A percentile compares a stretch with the other conserved stretches of the same genome.
Evolutionary conservation across 2,329 filamentous ascomycete genomes (phyloP).

Genomic region (Cercospora brassicicola): DNA sequence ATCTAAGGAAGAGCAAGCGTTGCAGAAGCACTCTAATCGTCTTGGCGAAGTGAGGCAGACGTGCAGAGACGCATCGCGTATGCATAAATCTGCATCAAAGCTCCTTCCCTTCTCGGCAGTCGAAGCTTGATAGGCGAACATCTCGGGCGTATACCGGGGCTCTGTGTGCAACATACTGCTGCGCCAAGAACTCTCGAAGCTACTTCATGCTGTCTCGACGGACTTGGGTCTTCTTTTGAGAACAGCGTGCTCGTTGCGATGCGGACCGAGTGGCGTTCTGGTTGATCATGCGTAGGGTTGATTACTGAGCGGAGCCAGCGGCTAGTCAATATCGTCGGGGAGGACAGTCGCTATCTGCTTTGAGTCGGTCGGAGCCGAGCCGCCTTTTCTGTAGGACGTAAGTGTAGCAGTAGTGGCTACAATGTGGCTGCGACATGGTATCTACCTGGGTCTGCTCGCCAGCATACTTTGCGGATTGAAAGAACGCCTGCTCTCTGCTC

Average conservation of each 20-base stretch:
- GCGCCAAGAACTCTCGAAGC: background rate
- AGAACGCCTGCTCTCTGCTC: background rate
- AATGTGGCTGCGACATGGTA: background rate
- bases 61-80: background rate
- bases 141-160: background rate
- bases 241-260: background rate
- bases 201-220: background rate
- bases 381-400: no score
- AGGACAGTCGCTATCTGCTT: background rate
- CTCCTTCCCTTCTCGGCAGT: conserved; percentile 7
- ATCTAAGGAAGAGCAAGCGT: background rate
- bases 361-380: background rate
- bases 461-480: background rate
- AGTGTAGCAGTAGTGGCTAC: no score
- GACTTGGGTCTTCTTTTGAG: background rate
- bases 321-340: background rate
- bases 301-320: background rate
- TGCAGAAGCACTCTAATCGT: conserved; percentile 6
- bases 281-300: background rate
- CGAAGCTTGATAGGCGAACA: background rate
- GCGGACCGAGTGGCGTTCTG: background rate
- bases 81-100: background rate
- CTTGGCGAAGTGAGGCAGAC: background rate
- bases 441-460: background rate
- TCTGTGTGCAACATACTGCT: background rate